Base-by-base conservation (phyloP, 1,139 yeast species). In the Sugiyamaella grinbergsii region DNA sequence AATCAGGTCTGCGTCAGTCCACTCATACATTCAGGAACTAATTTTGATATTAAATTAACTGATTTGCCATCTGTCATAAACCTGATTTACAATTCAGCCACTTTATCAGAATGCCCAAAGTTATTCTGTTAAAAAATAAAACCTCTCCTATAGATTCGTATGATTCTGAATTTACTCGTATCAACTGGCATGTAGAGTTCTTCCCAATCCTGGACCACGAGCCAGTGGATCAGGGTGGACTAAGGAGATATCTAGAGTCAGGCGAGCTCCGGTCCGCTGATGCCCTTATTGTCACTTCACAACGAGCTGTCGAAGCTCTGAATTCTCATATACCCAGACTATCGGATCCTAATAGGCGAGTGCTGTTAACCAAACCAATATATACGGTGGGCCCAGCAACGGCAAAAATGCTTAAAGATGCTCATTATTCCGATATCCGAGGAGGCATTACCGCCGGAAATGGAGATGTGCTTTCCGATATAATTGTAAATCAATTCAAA, bases 321-420 rank as follows among this genome's bases (percentile, higher is more conserved):
- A 41, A 67, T 58, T 8, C 44, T 42, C 53, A 58, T 26, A 29
- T 52, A 44, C 44, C 3, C 16, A 40, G n/a, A 59, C 28, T 43
- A 16, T 26, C 52, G 5, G 50, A 55, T 28, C 24, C 24, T 16
- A 34, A 42, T 28, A 45, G 32, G 60, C 0, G 47, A 36, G 4
- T 70, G 81, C 2, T 68, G 8, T 53, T 78, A 10, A 49, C 59
- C 0, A 81, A 80, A 59, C 77, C 83, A 0, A 84, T 84, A 0
- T 93, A 83, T 62, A 89, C 97, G 0, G 97, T 93, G 5, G 98
- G 98, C 0, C 96, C 96, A 0, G 93, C 96, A 0, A 91, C 98
- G 0, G 78, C 76, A 20, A 72, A 73, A 18, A 81, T 85, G n/a
- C 68, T 91, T 15, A 58, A 65, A 3, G 71, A 74, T 4, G 70